phyloP scores from a whole-genome alignment of 176 grass and related monocot genomes.

The Hsuehochloa calcarea region DNA sequence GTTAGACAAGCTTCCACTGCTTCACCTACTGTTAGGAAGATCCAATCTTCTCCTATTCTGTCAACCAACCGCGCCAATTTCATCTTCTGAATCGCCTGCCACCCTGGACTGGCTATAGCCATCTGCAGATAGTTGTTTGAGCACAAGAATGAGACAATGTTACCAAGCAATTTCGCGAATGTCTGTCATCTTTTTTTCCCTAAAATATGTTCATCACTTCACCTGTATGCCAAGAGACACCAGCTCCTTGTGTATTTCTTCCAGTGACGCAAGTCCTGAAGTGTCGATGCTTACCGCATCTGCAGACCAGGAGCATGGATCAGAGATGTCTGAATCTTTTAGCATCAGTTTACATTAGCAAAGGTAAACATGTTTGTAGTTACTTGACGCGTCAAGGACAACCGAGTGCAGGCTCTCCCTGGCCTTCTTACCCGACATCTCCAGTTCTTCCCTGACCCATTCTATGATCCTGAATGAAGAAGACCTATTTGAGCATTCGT shows the following conservation, averaged over 20 bases:
- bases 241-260: slow-evolving; percentile 74
- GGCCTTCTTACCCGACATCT: slow-evolving; percentile 37
- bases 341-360: not conserved
- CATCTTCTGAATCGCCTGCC: slow-evolving; percentile 95
- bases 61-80: slow-evolving; percentile 61
- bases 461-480: slow-evolving; percentile 54
- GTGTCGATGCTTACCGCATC: slow-evolving; percentile 91
- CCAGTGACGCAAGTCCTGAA: slow-evolving; percentile 60
- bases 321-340: not conserved
- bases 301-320: slow-evolving; percentile 28
- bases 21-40: slow-evolving; percentile 86
- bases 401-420: slow-evolving; percentile 55
- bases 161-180: not conserved
- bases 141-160: not conserved
- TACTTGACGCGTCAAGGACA: slow-evolving; percentile 90
- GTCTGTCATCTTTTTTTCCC: not conserved
- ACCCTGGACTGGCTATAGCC: slow-evolving; percentile 66
- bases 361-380: not conserved
- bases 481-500: not conserved
- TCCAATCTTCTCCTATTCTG: slow-evolving; percentile 60
- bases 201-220: not conserved
- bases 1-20: slow-evolving; percentile 64
- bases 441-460: slow-evolving; percentile 51
- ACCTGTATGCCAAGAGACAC: slow-evolving; percentile 69
- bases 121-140: slow-evolving; percentile 47